Conservation (phyloP, 768 basidiomycete species). For the Naganishia vaughanmartiniae region DNA sequence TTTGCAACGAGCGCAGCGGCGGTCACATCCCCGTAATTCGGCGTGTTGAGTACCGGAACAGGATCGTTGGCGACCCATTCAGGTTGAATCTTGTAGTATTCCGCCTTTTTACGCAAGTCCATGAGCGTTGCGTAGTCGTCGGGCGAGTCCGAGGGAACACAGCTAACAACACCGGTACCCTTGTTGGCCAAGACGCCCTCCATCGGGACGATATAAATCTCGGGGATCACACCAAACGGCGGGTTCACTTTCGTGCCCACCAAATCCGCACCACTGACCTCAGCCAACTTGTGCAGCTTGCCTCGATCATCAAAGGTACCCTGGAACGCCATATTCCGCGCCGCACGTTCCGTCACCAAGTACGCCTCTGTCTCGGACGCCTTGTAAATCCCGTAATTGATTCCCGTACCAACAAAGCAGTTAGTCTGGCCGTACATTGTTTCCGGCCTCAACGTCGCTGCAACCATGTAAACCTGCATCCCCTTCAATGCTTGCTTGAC, state of each 20-base stretch:
- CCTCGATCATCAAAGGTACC: constrained; percentile 73
- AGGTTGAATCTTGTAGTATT: constrained; percentile 91
- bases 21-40: constrained; percentile 86
- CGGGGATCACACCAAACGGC: constrained; percentile 73
- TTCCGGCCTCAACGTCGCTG: constrained; percentile 92
- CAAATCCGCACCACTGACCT: constrained; percentile 73
- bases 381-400: constrained; percentile 92
- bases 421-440: constrained; percentile 99
- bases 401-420: constrained; percentile 83
- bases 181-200: constrained; percentile 95
- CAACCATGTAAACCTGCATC: constrained; percentile 85
- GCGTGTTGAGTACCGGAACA: constrained; percentile 80
- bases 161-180: constrained; percentile 98
- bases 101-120: constrained; percentile 92
- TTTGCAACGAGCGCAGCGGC: constrained; percentile 79
- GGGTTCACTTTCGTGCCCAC: constrained; percentile 88
- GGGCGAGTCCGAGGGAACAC: constrained; percentile 95
- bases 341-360: constrained; percentile 81
- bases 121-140: constrained; percentile 88
- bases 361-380: constrained; percentile 67
- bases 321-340: constrained; percentile 98
- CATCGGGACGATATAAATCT: constrained; percentile 98
- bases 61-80: constrained; percentile 81
- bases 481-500: constrained; percentile 69
- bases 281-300: constrained; percentile 67